Percentiles rank a stretch among this genome's conserved stretches.
Evolutionary conservation across 2,329 filamentous ascomycete species (phyloP).

Genomic region (Claviceps arundinis): DNA sequence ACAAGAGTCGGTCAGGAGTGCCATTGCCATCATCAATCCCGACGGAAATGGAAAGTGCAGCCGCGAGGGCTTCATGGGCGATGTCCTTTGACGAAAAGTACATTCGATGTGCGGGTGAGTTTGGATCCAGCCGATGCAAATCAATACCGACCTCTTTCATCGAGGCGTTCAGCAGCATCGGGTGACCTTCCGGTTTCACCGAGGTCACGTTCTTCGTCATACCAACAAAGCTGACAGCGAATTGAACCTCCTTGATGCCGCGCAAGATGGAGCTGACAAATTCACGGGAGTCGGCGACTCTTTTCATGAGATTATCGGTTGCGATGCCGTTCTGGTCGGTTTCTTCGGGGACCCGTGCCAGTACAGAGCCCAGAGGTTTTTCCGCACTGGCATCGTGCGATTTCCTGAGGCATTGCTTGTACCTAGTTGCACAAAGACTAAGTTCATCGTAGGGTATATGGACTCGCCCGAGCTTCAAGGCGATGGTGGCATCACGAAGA

Average conservation of each 20-base stretch:
- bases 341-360: slow-evolving; percentile 64
- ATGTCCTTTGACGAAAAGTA: slow-evolving; percentile 90
- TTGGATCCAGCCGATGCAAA: slow-evolving; percentile 78
- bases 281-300: slow-evolving; percentile 83
- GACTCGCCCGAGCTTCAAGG: slow-evolving; percentile 79
- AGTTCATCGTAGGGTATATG: slow-evolving; percentile 88
- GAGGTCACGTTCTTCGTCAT: slow-evolving; percentile 67
- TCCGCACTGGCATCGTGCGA: slow-evolving; percentile 20
- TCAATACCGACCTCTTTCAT: slow-evolving; percentile 97
- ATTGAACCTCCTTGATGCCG: slow-evolving; percentile 92
- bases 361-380: slow-evolving; percentile 46
- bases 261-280: slow-evolving; percentile 81
- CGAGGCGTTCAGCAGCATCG: slow-evolving; percentile 71
- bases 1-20: slow-evolving; percentile 74
- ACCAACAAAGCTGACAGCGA: slow-evolving; percentile 82
- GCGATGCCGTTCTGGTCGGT: slow-evolving; percentile 53
- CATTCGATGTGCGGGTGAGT: slow-evolving; percentile 92
- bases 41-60: slow-evolving; percentile 82
- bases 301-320: slow-evolving; percentile 58
- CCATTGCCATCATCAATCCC: slow-evolving; percentile 84
- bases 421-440: slow-evolving; percentile 44
- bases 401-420: slow-evolving; percentile 31
- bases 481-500: slow-evolving; percentile 77
- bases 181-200: slow-evolving; percentile 51
- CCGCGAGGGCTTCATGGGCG: slow-evolving; percentile 85